Percentiles rank a stretch among this genome's conserved stretches.
Evolutionary conservation across 352 stramenopile genomes (phyloP).

Genomic region (Globisporangium carolinianum): DNA sequence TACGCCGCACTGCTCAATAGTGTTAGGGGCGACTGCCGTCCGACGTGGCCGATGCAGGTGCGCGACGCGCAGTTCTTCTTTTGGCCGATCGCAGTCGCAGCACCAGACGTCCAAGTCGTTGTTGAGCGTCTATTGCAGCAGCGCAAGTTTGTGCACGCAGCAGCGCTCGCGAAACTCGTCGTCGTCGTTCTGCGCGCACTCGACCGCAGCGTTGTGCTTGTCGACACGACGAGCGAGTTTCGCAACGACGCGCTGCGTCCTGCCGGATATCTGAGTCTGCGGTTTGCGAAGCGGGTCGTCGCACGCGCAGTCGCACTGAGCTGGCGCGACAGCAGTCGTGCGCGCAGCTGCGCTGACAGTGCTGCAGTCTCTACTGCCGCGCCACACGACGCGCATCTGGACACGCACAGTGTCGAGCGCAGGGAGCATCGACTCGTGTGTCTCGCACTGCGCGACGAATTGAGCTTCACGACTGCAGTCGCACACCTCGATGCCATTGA

Average conservation of each 20-base stretch:
- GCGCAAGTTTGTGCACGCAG: slow-evolving; percentile 26
- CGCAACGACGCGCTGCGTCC: background rate
- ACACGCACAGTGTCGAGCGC: slow-evolving; percentile 19
- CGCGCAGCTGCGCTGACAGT: background rate
- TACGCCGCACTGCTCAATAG: slow-evolving; percentile 17
- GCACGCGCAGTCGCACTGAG: slow-evolving; percentile 19
- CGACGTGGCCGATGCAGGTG: background rate
- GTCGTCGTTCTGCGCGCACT: slow-evolving; percentile 19
- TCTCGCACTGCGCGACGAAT: slow-evolving; percentile 28
- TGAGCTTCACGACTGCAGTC: slow-evolving; percentile 14
- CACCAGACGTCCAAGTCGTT: slow-evolving; percentile 31
- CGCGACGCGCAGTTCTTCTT: slow-evolving; percentile 33
- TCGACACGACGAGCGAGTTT: background rate
- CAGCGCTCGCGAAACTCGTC: slow-evolving; percentile 28
- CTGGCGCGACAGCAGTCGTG: background rate
- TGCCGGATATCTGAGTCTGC: slow-evolving; percentile 8
- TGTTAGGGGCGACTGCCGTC: background rate
- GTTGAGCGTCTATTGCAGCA: slow-evolving; percentile 34
- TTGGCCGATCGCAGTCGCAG: slow-evolving; percentile 22
- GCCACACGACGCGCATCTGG: background rate
- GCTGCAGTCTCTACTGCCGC: slow-evolving; percentile 1
- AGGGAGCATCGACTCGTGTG: slow-evolving; percentile 36
- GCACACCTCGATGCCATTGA: slow-evolving; percentile 29
- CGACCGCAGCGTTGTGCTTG: slow-evolving; percentile 20
- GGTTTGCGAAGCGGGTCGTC: slow-evolving; percentile 19